These are phyloP conservation scores for Geoglossum cookeanum DNA, from an alignment of 2,329 filamentous ascomycete genomes.

Conservation along the genomic window DNA sequence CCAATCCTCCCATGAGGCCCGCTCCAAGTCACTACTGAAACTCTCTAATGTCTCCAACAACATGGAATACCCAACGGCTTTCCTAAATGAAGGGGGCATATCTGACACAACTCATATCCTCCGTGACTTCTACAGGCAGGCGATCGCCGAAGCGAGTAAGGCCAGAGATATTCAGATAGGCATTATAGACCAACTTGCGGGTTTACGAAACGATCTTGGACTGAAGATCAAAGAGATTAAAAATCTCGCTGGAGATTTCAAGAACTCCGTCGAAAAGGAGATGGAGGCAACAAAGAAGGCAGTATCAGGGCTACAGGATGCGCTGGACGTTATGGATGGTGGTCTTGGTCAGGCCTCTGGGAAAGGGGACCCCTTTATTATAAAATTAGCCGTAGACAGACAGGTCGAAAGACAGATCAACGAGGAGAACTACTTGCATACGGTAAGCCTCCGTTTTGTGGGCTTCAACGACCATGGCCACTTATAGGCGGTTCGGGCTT, in stretches of 20 bases:
- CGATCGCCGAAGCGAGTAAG: constrained; percentile 66
- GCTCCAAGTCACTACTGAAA: constrained; percentile 64
- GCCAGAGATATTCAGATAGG: constrained; percentile 80
- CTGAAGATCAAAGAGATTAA: constrained; percentile 99
- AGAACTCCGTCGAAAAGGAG: constrained; percentile 90
- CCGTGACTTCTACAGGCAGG: constrained; percentile 62
- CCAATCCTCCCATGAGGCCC: constrained; percentile 70
- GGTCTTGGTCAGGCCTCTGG: constrained; percentile 58
- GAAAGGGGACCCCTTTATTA: constrained; percentile 80
- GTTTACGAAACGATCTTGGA: constrained; percentile 68
- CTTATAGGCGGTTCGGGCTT: not conserved
- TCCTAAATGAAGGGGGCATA: constrained; percentile 66
- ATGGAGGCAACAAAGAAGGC: constrained; percentile 68
- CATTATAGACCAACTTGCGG: constrained; percentile 71
- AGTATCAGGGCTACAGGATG: constrained; percentile 64
- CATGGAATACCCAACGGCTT: constrained; percentile 51
- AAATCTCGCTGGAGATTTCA: constrained; percentile 80
- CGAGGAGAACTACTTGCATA: constrained; percentile 92
- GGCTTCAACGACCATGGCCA: not conserved
- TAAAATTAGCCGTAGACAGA: constrained; percentile 69
- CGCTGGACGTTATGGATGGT: constrained; percentile 57
- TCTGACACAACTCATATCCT: constrained; percentile 71
- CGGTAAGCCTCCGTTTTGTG: constrained; percentile 37
- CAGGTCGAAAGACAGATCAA: constrained; percentile 86
- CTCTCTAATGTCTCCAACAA: constrained; percentile 73